Base-by-base conservation (phyloP, 768 basidiomycete species). In the Collybia nuda region DNA sequence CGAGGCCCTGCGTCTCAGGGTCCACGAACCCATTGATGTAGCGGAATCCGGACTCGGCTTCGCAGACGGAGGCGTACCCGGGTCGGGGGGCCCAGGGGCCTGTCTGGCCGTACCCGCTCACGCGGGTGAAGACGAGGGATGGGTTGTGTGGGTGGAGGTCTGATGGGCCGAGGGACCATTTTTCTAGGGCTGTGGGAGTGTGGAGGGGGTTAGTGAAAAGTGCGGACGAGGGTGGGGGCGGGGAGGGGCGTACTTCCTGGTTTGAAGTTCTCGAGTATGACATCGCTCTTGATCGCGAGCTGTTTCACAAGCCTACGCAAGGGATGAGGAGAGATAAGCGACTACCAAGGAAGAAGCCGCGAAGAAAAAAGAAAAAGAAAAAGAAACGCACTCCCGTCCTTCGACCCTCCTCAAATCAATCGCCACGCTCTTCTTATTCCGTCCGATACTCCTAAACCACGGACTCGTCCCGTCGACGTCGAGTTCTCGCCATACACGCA, bases 51-150 rank as follows among this genome's bases (percentile, higher is more conserved):
- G 85, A 83, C 52, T 88, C 85, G 0, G 85, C 86, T 67, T 88
- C 86, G 55, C 86, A 88, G 2, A 88, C 85, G 4, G 86, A 84
- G 2, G 86, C 85, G 53, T 84, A 88, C 17, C 86, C 85, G 5
- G 85, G 85, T 9, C 84, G 77, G 17, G 79, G 74, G 0, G 82
- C 76, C 86, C 85, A 88, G 18, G 86, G 85, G 1, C 86, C 86
- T 0, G 84, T 86, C 58, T 88, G 86, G 2, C 86, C 86, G 55
- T 86, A 88, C 6, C 86, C 86, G 54, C 84, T 85, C 18, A 88
- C 83, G 54, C 94, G 91, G 6, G 93, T 96, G 62, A 91, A 94
- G 59, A 98, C 90, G 50, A 98, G 78, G 46, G 84, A 85, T 0
- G 92, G 88, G 58, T 96, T 95, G 53, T 84, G 81, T n/a, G 81